Percentiles rank a stretch among this genome's conserved stretches.
phyloP scores from a whole-genome alignment of 176 grass and related monocot species.

The Carex cristatella region DNA sequence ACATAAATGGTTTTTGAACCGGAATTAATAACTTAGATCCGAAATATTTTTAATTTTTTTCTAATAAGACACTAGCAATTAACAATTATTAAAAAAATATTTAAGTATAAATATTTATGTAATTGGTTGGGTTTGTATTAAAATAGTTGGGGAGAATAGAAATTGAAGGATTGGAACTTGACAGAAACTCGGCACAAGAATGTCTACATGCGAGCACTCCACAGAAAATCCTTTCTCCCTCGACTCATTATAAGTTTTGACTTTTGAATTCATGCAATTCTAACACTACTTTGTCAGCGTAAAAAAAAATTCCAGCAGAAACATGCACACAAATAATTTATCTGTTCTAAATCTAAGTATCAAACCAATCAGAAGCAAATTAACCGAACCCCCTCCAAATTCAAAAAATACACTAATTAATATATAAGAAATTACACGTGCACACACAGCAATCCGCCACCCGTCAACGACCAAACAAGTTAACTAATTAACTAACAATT shows the following conservation, averaged over 20 bases:
- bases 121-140: no score
- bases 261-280: slow-evolving; percentile 20
- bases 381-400: background rate
- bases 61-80: no score
- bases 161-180: background rate
- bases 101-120: no score
- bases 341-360: background rate
- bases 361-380: background rate
- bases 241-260: background rate
- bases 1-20: no score
- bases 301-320: slow-evolving; percentile 1
- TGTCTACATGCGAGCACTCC: background rate
- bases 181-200: background rate
- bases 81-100: no score
- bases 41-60: no score
- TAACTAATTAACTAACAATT: background rate
- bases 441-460: slow-evolving; percentile 3
- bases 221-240: background rate
- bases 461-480: slow-evolving; percentile 20
- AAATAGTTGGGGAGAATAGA: background rate
- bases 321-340: background rate
- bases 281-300: slow-evolving; percentile 14
- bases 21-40: no score
- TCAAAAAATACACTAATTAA: background rate
- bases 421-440: slow-evolving; percentile 6